Evolutionary conservation across 2,329 filamentous ascomycete species (phyloP), one percentile per base, ranked within the genome.

Genomic region (Cordyceps tenuipes): DNA sequence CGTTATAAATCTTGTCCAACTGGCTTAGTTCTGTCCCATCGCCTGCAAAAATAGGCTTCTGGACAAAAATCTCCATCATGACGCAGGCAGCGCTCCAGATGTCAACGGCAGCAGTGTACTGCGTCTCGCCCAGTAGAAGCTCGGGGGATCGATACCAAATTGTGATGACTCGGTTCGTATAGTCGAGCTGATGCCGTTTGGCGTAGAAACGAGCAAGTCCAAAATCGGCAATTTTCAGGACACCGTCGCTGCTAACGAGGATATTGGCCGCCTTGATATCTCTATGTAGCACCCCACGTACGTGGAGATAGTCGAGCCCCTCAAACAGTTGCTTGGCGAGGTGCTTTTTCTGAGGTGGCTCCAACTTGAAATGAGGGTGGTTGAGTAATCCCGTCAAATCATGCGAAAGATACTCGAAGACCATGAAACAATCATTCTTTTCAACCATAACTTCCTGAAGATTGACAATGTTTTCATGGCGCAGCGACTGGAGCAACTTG

Each of bases 181-280:
- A 99, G 71, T 99, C 93, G 51, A 96, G 82, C 71, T 94, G 90
- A 62, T 88, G 86, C 54, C 88, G 87, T 72, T 99, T 99, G 39
- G 91, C 90, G 69, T 96, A 99, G 74, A 99, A 99, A 43, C 95
- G 87, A 13, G 94, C 94, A 15, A 99, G 82, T 21, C 94, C 94
- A 72, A 99, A 99, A 72, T 99, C 94, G 34, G 94, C 94, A 63
- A 96, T 82, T 72, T 97, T 99, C 60, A 99, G 77, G 61, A 91
- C 83, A 5, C 94, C 94, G 10, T 89, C 86, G 65, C 87, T 95
- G 74, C 91, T 96, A 61, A 99, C 90, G 23, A 99, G 80, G 61
- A 97, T 97, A 68, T 99, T 99, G 61, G 94, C 94, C 1, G 94
- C 94, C 74, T 99, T 99, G 76, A 99, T 97, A 69, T 99, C 94